Conservation (phyloP, 176 grass and related monocot species). For the Rhynchospora tenuis region DNA sequence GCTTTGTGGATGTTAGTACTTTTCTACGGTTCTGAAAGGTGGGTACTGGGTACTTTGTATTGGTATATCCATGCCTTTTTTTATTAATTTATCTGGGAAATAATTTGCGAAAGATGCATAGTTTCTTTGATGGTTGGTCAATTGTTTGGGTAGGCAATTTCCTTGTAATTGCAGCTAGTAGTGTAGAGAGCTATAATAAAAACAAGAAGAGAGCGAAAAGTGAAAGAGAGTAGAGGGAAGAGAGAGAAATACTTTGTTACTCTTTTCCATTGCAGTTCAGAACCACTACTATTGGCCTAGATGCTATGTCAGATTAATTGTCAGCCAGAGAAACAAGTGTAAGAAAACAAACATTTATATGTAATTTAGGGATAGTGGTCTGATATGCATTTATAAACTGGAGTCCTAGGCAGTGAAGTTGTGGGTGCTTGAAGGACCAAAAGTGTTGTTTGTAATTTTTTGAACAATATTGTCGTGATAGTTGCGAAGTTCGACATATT, state of each 20-base stretch:
- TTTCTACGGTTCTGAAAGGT: too few species aligned
- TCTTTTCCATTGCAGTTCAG: background rate
- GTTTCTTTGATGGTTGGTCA: background rate
- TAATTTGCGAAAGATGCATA: background rate
- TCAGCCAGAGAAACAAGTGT: too few species aligned
- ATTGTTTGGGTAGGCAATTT: background rate
- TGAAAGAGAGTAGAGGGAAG: background rate
- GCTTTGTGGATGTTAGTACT: background rate
- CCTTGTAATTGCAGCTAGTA: background rate
- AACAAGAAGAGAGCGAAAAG: background rate
- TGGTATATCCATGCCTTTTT: background rate
- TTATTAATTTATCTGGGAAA: background rate
- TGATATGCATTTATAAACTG: background rate
- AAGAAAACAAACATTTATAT: background rate
- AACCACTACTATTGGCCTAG: background rate
- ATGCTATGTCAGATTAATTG: background rate
- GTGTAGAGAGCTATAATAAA: background rate
- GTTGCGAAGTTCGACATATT: too few species aligned
- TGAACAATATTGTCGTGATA: background rate
- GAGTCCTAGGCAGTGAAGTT: background rate
- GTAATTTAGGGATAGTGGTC: background rate
- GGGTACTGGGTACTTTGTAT: background rate
- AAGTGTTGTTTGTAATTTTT: background rate
- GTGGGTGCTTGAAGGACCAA: background rate
- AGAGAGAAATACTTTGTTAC: background rate